Evolutionary conservation across 139 green algal species (phyloP).

Genomic region (Micromonas commoda): DNA sequence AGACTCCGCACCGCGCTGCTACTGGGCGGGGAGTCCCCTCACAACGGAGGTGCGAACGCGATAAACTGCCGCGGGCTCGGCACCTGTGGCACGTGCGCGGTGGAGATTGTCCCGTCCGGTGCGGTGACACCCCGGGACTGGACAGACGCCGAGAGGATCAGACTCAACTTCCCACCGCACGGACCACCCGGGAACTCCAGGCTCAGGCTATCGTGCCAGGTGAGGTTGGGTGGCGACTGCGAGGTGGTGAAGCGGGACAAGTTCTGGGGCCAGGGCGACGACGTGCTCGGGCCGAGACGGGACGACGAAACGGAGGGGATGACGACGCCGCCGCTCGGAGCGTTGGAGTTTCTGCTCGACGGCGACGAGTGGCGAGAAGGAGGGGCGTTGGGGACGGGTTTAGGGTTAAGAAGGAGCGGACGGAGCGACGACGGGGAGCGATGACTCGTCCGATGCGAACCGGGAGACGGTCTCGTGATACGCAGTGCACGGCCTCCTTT

Average conservation of each 20-base stretch:
- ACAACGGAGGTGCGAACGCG: background rate
- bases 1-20: background rate
- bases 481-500: too few relatives aligned
- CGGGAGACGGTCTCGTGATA: too few relatives aligned
- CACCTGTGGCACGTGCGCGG: slow-evolving; percentile 4
- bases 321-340: background rate
- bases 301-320: background rate
- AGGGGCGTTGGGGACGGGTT: background rate
- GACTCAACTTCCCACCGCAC: background rate
- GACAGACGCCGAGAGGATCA: background rate
- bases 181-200: background rate
- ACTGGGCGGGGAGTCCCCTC: background rate
- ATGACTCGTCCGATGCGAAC: too few relatives aligned
- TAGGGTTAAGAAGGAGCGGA: too few relatives aligned
- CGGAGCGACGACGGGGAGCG: too few relatives aligned
- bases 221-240: background rate
- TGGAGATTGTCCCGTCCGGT: background rate
- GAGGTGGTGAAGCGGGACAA: background rate
- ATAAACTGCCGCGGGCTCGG: slow-evolving; percentile 8
- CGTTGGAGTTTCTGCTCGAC: background rate
- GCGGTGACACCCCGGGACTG: background rate
- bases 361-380: background rate
- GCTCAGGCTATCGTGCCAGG: background rate
- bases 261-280: background rate
- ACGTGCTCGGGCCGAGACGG: background rate